Conservation (phyloP, 2,329 filamentous ascomycete species). For the Hypoxylon sp. region DNA sequence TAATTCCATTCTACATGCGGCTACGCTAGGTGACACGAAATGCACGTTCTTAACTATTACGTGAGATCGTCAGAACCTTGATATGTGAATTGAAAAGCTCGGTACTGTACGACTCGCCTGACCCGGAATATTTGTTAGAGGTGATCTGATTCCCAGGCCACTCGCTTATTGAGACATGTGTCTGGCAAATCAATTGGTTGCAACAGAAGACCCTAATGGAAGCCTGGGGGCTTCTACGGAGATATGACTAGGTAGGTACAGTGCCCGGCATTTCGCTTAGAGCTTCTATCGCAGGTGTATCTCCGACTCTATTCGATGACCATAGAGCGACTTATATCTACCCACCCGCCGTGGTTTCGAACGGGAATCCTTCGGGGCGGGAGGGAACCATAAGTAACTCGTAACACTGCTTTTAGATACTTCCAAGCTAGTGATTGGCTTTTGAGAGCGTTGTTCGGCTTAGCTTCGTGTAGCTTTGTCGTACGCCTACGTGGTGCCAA, state of each 20-base stretch:
- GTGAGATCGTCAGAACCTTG: conserved; percentile 40
- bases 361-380: conserved; percentile 24
- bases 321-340: conserved; percentile 13
- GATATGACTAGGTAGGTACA: conserved; percentile 14
- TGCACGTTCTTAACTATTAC: conserved; percentile 33
- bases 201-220: conserved; percentile 28
- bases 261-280: conserved; percentile 22
- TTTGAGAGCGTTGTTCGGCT: conserved; percentile 22
- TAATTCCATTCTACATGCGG: conserved; percentile 21
- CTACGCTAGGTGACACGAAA: conserved; percentile 22
- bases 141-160: conserved; percentile 38
- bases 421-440: conserved; percentile 14
- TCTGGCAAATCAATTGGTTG: conserved; percentile 34
- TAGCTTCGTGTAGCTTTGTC: conserved; percentile 30
- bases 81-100: conserved; percentile 24
- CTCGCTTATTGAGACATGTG: conserved; percentile 41
- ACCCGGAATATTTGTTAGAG: conserved; percentile 28
- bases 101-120: conserved; percentile 37
- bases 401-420: conserved; percentile 9
- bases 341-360: conserved; percentile 9
- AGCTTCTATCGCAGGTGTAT: conserved; percentile 2
- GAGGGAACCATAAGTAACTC: conserved; percentile 8
- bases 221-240: conserved; percentile 20
- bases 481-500: conserved; percentile 41
- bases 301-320: conserved; percentile 19